phyloP scores from a whole-genome alignment of 768 basidiomycete species.

The Trichaptum fuscoviolaceum region DNA sequence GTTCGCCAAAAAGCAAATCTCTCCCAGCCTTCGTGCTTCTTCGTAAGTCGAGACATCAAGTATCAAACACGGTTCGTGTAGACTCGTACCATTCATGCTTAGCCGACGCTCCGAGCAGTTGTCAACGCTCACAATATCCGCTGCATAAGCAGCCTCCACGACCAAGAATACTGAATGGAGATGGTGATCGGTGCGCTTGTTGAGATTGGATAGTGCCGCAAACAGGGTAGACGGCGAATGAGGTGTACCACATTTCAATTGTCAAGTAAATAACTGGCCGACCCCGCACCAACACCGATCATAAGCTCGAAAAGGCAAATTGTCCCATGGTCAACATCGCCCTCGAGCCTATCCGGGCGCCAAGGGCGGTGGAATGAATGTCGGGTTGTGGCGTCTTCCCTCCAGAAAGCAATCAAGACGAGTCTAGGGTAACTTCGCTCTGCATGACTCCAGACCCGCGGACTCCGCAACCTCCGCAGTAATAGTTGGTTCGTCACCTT shows the following conservation, averaged over 20 bases:
- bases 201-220: neutral
- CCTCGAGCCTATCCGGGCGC: neutral
- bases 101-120: neutral
- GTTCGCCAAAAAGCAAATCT: neutral
- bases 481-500: neutral
- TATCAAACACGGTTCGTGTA: neutral
- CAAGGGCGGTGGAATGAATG: neutral
- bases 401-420: neutral
- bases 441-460: neutral
- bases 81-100: neutral
- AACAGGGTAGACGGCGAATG: neutral
- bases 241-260: neutral
- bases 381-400: neutral
- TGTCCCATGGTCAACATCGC: neutral
- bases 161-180: neutral
- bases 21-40: neutral
- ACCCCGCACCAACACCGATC: neutral
- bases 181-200: neutral
- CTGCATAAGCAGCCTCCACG: neutral
- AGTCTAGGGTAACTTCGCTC: neutral
- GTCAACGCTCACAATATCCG: neutral
- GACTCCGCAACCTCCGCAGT: neutral
- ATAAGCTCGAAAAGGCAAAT: neutral
- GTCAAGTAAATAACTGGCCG: neutral
- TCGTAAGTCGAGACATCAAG: neutral